phyloP scores from a whole-genome alignment of 2,329 filamentous ascomycete genomes.

The Sphaceloma murrayae region DNA sequence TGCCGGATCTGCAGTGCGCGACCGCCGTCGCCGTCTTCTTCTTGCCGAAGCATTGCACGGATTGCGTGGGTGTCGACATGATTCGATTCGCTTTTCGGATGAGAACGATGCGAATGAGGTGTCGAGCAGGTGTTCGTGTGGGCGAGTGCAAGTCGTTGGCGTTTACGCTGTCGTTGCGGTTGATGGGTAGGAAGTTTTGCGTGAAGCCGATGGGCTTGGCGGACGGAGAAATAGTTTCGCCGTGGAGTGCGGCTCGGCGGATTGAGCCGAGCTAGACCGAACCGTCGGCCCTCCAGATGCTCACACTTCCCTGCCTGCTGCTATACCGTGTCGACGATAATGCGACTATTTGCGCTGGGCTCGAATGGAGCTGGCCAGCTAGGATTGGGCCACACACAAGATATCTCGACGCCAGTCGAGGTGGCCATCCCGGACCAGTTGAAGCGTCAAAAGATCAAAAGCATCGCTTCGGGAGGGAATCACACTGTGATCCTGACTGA shows the following conservation, averaged over 20 bases:
- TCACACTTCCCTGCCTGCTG: neutral
- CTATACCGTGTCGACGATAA: slow-evolving; percentile 4
- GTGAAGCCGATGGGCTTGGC: slow-evolving; percentile 5
- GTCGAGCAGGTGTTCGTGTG: neutral
- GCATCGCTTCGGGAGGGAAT: slow-evolving; percentile 64
- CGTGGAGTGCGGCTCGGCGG: too few species aligned
- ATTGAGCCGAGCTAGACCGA: too few species aligned
- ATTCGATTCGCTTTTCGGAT: slow-evolving; percentile 26
- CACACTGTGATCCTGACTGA: slow-evolving; percentile 67
- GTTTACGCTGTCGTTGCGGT: neutral
- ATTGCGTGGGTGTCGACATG: slow-evolving; percentile 58
- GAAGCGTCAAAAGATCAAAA: slow-evolving; percentile 16
- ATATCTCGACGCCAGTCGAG: slow-evolving; percentile 30
- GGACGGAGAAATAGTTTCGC: slow-evolving; percentile 16
- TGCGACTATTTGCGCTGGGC: slow-evolving; percentile 37
- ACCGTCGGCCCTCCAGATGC: too few species aligned
- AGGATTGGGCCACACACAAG: slow-evolving; percentile 36
- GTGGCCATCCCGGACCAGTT: slow-evolving; percentile 6
- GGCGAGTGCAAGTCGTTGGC: neutral
- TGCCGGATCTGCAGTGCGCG: slow-evolving; percentile 85
- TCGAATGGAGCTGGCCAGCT: slow-evolving; percentile 47
- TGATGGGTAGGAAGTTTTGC: slow-evolving; percentile 15
- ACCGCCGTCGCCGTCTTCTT: slow-evolving; percentile 58
- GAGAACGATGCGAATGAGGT: too few species aligned
- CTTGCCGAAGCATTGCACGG: slow-evolving; percentile 95